Conservation (phyloP, 139 green algal species). For the Chlamydomonas incerta region DNA sequence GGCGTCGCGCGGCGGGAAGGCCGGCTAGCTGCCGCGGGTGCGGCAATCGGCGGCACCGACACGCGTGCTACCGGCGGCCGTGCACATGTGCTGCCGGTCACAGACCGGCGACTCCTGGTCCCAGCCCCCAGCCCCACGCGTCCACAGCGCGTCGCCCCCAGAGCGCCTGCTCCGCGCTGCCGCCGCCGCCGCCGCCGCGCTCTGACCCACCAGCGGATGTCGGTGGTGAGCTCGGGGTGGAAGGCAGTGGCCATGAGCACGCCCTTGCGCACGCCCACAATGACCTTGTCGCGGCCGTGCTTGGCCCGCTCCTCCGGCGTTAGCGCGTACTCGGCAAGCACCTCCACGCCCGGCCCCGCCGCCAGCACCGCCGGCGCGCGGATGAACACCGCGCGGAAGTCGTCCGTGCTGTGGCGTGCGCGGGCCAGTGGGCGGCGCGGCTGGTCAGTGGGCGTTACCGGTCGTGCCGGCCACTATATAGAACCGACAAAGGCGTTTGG, state of each 20-base stretch:
- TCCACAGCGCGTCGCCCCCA: neutral
- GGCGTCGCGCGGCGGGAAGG: too few species aligned
- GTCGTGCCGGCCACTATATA: too few species aligned
- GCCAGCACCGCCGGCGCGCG: constrained; percentile 92
- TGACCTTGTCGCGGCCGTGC: constrained; percentile 62
- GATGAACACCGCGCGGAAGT: constrained; percentile 95
- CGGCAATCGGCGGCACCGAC: too few species aligned
- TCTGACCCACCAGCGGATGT: constrained; percentile 82
- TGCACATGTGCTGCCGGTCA: too few species aligned
- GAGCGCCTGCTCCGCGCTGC: neutral
- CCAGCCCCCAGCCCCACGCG: too few species aligned
- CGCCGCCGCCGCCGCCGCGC: too few species aligned
- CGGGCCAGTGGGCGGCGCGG: too few species aligned
- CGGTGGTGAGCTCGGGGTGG: constrained; percentile 96
- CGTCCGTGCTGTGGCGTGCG: constrained; percentile 26
- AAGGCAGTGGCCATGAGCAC: constrained; percentile 96
- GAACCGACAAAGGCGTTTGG: too few species aligned
- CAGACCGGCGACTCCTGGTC: too few species aligned
- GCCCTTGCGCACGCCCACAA: constrained; percentile 88
- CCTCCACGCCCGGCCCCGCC: constrained; percentile 80
- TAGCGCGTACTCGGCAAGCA: constrained; percentile 84
- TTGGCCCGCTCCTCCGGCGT: constrained; percentile 60
- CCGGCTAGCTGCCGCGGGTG: too few species aligned
- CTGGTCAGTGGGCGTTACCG: too few species aligned
- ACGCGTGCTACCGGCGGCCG: too few species aligned